Percentiles rank a stretch among this genome's conserved stretches.
phyloP scores from a whole-genome alignment of 2,329 filamentous ascomycete species.

The Alternaria sp. region DNA sequence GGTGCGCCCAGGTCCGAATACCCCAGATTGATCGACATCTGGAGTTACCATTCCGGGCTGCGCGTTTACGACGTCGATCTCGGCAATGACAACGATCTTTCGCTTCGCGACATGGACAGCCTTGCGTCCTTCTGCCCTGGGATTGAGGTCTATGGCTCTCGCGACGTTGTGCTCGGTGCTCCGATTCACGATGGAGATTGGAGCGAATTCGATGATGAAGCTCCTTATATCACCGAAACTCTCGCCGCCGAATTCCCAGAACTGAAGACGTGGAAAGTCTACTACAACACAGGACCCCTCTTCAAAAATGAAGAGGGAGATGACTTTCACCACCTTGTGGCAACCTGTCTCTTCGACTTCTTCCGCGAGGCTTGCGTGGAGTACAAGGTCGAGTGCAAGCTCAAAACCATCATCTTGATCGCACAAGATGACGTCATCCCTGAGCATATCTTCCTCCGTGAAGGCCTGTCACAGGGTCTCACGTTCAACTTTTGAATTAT shows the following conservation, averaged over 20 bases:
- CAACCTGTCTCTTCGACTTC: neutral
- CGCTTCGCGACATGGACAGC: neutral
- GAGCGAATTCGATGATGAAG: neutral
- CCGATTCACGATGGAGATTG: neutral
- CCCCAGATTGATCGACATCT: neutral
- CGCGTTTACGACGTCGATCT: neutral
- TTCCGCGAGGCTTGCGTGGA: neutral
- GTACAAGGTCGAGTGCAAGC: neutral
- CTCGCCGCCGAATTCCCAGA: neutral
- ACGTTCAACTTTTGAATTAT: neutral
- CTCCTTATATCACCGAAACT: neutral
- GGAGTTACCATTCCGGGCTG: neutral
- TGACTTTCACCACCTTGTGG: neutral
- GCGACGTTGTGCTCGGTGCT: neutral
- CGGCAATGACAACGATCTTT: neutral
- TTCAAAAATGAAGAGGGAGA: neutral
- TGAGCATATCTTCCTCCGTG: neutral
- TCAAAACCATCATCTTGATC: neutral
- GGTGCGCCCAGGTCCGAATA: neutral
- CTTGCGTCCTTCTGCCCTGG: neutral
- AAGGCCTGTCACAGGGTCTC: neutral
- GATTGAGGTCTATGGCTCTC: neutral
- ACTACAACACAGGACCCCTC: neutral
- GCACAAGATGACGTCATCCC: neutral
- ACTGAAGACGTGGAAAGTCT: neutral